These are phyloP conservation scores for Boletus eberwhitei DNA, from an alignment of 768 basidiomycete species.

Conservation along the genomic window DNA sequence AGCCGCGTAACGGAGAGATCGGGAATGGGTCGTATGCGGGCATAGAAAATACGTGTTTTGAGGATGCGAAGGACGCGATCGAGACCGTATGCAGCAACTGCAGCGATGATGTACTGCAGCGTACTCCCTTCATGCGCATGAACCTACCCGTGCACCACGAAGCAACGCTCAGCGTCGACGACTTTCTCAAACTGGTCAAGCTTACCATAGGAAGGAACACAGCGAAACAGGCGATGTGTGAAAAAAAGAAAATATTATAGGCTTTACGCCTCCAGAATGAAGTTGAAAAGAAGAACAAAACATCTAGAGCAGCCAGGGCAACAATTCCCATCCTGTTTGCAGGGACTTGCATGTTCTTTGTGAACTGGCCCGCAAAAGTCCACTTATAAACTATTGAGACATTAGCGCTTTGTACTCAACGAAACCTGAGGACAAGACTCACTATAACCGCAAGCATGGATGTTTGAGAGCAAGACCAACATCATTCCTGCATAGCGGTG, in stretches of 20 bases:
- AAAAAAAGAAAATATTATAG: slow-evolving; percentile 43
- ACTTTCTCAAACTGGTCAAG: background rate
- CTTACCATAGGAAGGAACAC: slow-evolving; percentile 38
- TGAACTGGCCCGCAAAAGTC: slow-evolving; percentile 23
- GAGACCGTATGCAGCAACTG: slow-evolving; percentile 38
- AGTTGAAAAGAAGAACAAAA: slow-evolving; percentile 39
- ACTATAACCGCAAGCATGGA: slow-evolving; percentile 44
- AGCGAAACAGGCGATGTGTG: slow-evolving; percentile 43
- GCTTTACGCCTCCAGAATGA: slow-evolving; percentile 39
- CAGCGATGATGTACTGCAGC: slow-evolving; percentile 41
- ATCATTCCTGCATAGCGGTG: slow-evolving; percentile 52
- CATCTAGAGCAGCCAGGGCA: slow-evolving; percentile 34
- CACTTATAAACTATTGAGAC: slow-evolving; percentile 26
- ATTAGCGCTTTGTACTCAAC: background rate
- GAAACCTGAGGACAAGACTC: slow-evolving; percentile 3
- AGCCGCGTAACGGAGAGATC: slow-evolving; percentile 47
- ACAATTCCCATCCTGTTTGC: slow-evolving; percentile 30
- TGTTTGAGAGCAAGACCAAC: slow-evolving; percentile 38
- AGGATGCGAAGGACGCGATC: slow-evolving; percentile 46
- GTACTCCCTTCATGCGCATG: slow-evolving; percentile 25
- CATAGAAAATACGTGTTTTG: slow-evolving; percentile 44
- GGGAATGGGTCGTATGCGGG: slow-evolving; percentile 43
- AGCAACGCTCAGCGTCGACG: slow-evolving; percentile 10
- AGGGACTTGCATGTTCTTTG: slow-evolving; percentile 4
- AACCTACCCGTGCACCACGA: slow-evolving; percentile 15